These are phyloP conservation scores for Hypoxylon sp. DNA, from an alignment of 2,329 filamentous ascomycete species.

Conservation along the genomic window DNA sequence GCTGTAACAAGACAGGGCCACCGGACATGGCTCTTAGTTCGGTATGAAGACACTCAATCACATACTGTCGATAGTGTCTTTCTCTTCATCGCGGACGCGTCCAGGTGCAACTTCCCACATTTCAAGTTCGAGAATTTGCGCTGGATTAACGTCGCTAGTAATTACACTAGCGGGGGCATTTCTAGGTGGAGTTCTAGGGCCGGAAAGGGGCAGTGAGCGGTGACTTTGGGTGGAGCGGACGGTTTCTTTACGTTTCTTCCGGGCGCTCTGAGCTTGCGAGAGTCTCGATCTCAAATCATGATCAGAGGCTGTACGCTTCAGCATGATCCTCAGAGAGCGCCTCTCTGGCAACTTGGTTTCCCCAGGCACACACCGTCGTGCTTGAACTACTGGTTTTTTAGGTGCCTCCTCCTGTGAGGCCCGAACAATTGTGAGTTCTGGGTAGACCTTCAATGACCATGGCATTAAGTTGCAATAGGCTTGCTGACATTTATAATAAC, in stretches of 20 bases:
- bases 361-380: no score
- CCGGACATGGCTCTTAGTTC: background rate
- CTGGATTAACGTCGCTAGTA: conserved; percentile 13
- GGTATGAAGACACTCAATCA: conserved; percentile 9
- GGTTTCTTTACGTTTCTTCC: background rate
- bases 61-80: conserved; percentile 54
- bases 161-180: background rate
- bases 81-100: conserved; percentile 51
- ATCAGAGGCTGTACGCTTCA: conserved; percentile 1
- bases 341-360: conserved; percentile 19
- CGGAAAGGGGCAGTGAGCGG: background rate
- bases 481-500: conserved; percentile 39
- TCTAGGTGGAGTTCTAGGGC: conserved; percentile 19
- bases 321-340: conserved; percentile 19
- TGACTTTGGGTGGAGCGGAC: background rate
- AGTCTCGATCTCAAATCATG: background rate
- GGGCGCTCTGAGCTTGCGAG: background rate
- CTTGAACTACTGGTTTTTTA: background rate
- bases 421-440: conserved; percentile 9
- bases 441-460: conserved; percentile 25
- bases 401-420: background rate
- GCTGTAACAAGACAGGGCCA: conserved; percentile 36
- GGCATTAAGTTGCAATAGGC: conserved; percentile 28
- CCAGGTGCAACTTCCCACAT: conserved; percentile 63
- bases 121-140: conserved; percentile 54